A percentile compares a stretch with the other conserved stretches of the same genome.
These are phyloP conservation scores for Diaporthe ampelina DNA, from an alignment of 2,329 filamentous ascomycete species.

Conservation along the genomic window DNA sequence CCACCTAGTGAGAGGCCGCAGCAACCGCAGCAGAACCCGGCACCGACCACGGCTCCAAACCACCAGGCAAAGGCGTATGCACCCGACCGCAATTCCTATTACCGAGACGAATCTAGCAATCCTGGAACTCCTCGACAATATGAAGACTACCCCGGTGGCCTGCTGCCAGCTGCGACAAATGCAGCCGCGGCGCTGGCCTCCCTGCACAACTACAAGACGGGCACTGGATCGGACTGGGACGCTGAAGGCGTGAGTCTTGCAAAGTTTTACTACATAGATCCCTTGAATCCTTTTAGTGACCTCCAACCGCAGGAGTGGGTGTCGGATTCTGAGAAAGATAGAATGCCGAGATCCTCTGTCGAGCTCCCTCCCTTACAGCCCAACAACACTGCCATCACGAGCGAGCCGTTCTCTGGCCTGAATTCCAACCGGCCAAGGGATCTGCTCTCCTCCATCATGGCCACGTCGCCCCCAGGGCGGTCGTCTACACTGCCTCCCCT, in stretches of 20 bases:
- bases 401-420: conserved; percentile 78
- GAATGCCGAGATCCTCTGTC: conserved; percentile 76
- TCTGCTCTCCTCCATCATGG: conserved; percentile 85
- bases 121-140: conserved; percentile 77
- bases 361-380: conserved; percentile 80
- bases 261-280: conserved; percentile 29
- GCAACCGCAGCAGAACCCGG: conserved; percentile 51
- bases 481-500: conserved; percentile 90
- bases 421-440: conserved; percentile 76
- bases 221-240: conserved; percentile 80
- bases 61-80: conserved; percentile 62
- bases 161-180: conserved; percentile 76
- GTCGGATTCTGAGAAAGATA: conserved; percentile 77
- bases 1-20: conserved; percentile 69
- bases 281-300: conserved; percentile 28
- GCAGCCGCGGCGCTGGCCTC: conserved; percentile 91
- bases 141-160: conserved; percentile 77
- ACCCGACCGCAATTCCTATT: conserved; percentile 76
- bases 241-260: conserved; percentile 76
- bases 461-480: conserved; percentile 85
- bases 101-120: conserved; percentile 75
- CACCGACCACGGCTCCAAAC: conserved; percentile 40
- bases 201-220: conserved; percentile 77
- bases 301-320: conserved; percentile 71
- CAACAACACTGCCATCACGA: conserved; percentile 73